A percentile compares a stretch with the other conserved stretches of the same genome.
Conservation (phyloP, 345 rosid species). For the Euclidium syriacum region DNA sequence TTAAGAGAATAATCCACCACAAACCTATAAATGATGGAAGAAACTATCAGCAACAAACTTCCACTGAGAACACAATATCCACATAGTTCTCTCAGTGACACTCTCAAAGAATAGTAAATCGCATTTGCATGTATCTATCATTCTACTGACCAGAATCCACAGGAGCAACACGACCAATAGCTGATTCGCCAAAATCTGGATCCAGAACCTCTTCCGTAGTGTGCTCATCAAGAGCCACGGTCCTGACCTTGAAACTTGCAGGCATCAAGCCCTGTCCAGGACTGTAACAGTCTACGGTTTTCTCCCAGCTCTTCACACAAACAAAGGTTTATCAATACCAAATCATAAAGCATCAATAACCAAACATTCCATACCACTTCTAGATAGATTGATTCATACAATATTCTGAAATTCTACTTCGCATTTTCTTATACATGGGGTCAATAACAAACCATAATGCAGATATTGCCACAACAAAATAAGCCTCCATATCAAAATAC, state of each 20-base stretch:
- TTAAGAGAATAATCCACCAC: conserved; percentile 88
- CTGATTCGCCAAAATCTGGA: conserved; percentile 94
- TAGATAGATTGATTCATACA: background rate
- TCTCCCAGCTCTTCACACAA: conserved; percentile 77
- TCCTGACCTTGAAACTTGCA: conserved; percentile 83
- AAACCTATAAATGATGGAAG: conserved; percentile 41
- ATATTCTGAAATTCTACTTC: background rate
- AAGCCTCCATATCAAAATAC: background rate
- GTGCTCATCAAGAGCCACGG: conserved; percentile 57
- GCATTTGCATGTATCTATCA: background rate
- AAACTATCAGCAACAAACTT: background rate
- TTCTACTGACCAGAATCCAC: conserved; percentile 72
- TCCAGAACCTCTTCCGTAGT: conserved; percentile 73
- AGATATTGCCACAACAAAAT: background rate
- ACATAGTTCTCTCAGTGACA: background rate
- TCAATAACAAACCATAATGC: background rate
- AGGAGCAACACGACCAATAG: conserved; percentile 93
- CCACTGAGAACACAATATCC: background rate
- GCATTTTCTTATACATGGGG: background rate
- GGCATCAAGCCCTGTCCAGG: conserved; percentile 96
- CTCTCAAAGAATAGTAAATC: background rate
- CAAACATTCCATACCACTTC: background rate
- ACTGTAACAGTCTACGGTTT: conserved; percentile 90
- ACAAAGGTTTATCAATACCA: background rate
- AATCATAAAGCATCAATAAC: background rate